phyloP scores from a whole-genome alignment of 2,329 filamentous ascomycete species.

The Clonostachys solani region DNA sequence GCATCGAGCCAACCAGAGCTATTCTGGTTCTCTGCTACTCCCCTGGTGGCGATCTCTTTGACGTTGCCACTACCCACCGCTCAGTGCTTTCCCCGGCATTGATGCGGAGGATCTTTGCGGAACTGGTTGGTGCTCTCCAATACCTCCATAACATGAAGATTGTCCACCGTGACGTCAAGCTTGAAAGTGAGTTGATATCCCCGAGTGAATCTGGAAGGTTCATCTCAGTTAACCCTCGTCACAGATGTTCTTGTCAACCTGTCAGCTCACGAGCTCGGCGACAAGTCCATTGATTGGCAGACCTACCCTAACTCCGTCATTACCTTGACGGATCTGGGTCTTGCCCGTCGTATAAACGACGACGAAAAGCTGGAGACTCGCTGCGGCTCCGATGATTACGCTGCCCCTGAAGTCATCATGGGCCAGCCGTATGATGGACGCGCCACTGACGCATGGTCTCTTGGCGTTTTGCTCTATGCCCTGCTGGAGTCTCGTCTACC shows the following conservation, averaged over 20 bases:
- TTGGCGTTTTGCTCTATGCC: conserved; percentile 90
- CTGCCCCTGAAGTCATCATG: conserved; percentile 92
- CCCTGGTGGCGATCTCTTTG: conserved; percentile 91
- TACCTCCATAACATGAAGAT: conserved; percentile 85
- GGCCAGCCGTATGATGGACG: conserved; percentile 92
- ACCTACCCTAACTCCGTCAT: conserved; percentile 78
- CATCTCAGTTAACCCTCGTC: not conserved
- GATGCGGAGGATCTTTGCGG: conserved; percentile 82
- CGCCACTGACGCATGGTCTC: conserved; percentile 88
- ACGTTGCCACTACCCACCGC: conserved; percentile 73
- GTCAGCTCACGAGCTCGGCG: conserved; percentile 61
- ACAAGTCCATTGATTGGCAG: conserved; percentile 61
- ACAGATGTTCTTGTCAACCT: conserved; percentile 89
- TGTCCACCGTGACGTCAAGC: conserved; percentile 95
- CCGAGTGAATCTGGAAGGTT: not conserved
- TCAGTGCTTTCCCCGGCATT: conserved; percentile 64
- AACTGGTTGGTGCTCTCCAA: conserved; percentile 77
- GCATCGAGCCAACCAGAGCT: conserved; percentile 75
- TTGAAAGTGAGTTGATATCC: conserved; percentile 66
- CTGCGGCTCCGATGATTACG: conserved; percentile 96
- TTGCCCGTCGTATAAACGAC: conserved; percentile 73
- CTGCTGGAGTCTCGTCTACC: conserved; percentile 89
- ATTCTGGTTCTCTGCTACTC: conserved; percentile 88
- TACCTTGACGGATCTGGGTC: conserved; percentile 86
- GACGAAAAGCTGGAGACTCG: conserved; percentile 88